These are phyloP conservation scores for Dactylella cylindrospora DNA, from an alignment of 2,329 filamentous ascomycete genomes.

Conservation along the genomic window DNA sequence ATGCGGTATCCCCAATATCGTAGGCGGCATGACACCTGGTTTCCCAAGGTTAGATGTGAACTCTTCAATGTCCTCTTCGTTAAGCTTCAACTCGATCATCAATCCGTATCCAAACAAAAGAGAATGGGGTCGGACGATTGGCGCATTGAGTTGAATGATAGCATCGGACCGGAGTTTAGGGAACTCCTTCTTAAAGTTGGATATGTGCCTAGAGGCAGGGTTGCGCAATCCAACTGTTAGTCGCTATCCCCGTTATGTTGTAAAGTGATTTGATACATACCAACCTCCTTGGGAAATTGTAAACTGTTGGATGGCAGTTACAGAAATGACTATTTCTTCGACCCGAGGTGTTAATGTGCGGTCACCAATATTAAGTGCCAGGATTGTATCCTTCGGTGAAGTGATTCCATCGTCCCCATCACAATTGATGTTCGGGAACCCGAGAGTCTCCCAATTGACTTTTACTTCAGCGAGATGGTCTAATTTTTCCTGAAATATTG, in stretches of 20 bases:
- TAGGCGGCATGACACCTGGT: not conserved
- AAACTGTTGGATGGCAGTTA: constrained; percentile 1
- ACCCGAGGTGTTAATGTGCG: constrained; percentile 12
- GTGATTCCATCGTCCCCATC: not conserved
- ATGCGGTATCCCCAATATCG: constrained; percentile 6
- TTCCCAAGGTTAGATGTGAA: constrained; percentile 4
- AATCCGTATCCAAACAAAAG: constrained; percentile 20
- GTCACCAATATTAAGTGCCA: constrained; percentile 1
- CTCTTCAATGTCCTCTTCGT: constrained; percentile 1
- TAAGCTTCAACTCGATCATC: constrained; percentile 12
- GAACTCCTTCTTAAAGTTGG: constrained; percentile 5
- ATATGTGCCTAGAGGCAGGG: constrained; percentile 7
- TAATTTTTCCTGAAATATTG: not conserved
- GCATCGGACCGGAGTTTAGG: constrained; percentile 27
- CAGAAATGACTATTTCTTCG: constrained; percentile 20
- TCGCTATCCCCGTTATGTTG: not conserved
- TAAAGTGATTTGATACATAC: not conserved
- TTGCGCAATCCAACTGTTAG: not conserved
- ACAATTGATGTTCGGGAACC: constrained; percentile 15
- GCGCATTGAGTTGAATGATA: constrained; percentile 1
- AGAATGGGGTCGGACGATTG: constrained; percentile 4
- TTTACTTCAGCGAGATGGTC: constrained; percentile 3
- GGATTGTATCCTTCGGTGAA: constrained; percentile 13
- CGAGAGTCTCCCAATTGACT: constrained; percentile 12
- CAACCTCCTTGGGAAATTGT: constrained; percentile 8